Evolutionary conservation across 176 grass and related monocot genomes (phyloP), one percentile per base, ranked within the genome.

Genomic region (Otatea glauca): DNA sequence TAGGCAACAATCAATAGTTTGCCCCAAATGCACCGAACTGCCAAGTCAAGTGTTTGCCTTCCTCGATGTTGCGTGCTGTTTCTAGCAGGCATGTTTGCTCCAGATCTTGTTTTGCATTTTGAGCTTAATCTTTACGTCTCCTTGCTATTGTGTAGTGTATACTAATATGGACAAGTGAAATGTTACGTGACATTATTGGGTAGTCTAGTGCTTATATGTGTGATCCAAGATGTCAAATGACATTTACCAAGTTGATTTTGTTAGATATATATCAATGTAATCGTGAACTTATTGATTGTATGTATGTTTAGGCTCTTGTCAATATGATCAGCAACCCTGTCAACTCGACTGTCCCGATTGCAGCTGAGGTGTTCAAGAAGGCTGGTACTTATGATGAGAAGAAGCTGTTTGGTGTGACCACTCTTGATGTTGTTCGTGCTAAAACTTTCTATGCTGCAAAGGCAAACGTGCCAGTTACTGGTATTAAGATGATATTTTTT

Each of bases 271-370:
- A 37, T 37, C 35, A 4, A 37, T 37, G 1, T 37, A 21, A 7
- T 41, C 7, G 10, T 86, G 59, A 14, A 10, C 20, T 27, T 39
- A 32, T 76, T 45, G 42, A 24, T 65, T 71, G 37, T 83, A 24
- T 80, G 35, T 5, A 55, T 75, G 18, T 47, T 62, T 78, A 99
- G 93, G 93, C 93, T 74, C 58, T 98, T 21, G 88, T 98, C 45
- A 96, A 41, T 70, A 94, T 94, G 88, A 99, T 99, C 69, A 99
- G 93, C 91, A 96, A 99, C 84, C 96, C 89, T n/a, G 93, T 99
- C 74, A 99, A 99, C 67, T 99, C 91, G 23, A 96, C 93, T 59
- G 93, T 96, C 41, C 93, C 89, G 0, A 96, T 96, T 62, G 93
- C 96, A 0, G 89, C 93, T 13, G 93, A 99, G 86, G 91, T 96